Evolutionary conservation across 2,329 filamentous ascomycete genomes (phyloP).

Genomic region (Fusarium veterinarium): DNA sequence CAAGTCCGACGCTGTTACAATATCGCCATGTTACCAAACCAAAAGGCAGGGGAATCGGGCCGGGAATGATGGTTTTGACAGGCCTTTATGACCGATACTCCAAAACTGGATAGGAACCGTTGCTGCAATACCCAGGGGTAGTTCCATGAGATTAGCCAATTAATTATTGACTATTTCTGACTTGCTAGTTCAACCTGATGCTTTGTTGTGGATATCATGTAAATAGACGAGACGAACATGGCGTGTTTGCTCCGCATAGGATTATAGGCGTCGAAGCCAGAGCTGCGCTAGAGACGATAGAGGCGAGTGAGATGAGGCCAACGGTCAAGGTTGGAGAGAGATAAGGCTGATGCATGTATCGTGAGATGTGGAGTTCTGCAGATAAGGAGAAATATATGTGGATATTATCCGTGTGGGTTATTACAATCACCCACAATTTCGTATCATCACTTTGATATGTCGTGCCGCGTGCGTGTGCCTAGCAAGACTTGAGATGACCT

Average conservation of each 20-base stretch:
- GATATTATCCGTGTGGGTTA: conserved; percentile 19
- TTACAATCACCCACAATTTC: conserved; percentile 6
- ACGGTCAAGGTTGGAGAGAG: conserved; percentile 12
- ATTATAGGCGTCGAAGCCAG: not conserved
- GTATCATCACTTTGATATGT: conserved; percentile 12
- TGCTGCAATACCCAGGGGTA: conserved; percentile 8
- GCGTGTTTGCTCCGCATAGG: conserved; percentile 1
- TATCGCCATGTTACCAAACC: not conserved
- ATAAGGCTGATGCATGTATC: conserved; percentile 28
- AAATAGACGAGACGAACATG: conserved; percentile 10
- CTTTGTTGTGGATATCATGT: conserved; percentile 3
- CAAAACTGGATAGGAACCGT: not conserved
- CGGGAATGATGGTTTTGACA: conserved; percentile 8
- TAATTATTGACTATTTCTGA: not conserved
- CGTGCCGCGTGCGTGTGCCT: not conserved
- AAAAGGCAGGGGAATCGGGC: conserved; percentile 15
- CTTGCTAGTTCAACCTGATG: conserved; percentile 6
- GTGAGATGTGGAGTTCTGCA: conserved; percentile 33
- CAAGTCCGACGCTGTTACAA: not conserved
- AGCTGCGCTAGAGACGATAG: not conserved
- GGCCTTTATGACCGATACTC: not conserved
- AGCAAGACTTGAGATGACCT: not conserved
- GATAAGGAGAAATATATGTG: conserved; percentile 26
- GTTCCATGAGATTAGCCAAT: conserved; percentile 6
- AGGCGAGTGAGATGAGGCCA: not conserved